Percentiles rank a stretch among this genome's conserved stretches.
Evolutionary conservation across 148 eudicot species (phyloP).

Genomic region (Polygonum maritimum): DNA sequence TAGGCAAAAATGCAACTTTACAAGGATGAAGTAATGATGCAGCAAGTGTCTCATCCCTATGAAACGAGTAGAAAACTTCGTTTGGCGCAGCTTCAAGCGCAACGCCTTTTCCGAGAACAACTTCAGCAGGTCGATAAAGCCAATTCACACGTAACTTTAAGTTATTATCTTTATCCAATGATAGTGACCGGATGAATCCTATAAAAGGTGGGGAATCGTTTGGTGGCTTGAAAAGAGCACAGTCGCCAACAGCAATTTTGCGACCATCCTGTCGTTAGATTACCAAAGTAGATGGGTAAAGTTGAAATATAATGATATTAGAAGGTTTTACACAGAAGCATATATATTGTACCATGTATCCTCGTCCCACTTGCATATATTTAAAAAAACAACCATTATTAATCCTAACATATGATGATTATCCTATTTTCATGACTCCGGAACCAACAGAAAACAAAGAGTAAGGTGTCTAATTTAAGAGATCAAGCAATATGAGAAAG

Average conservation of each 20-base stretch:
- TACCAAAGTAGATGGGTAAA: neutral
- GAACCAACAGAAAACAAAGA: neutral
- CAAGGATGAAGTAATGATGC: conserved; percentile 92
- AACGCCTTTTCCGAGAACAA: conserved; percentile 56
- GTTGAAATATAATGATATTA: neutral
- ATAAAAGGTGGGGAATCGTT: conserved; percentile 61
- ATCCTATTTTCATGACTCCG: neutral
- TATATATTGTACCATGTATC: neutral
- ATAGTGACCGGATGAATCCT: conserved; percentile 57
- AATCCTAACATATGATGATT: neutral
- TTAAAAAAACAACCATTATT: neutral
- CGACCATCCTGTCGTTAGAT: conserved; percentile 42
- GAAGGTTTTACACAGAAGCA: neutral
- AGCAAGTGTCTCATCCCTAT: conserved; percentile 81
- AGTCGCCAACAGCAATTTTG: conserved; percentile 68
- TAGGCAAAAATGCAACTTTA: conserved; percentile 82
- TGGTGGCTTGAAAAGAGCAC: conserved; percentile 77
- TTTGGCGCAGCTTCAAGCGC: conserved; percentile 72
- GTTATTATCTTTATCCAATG: conserved; percentile 31
- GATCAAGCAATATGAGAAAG: neutral
- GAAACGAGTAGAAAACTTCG: conserved; percentile 88
- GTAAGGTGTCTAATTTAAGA: neutral
- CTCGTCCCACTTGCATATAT: neutral
- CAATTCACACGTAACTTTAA: conserved; percentile 55
- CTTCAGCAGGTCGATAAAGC: conserved; percentile 80